Evolutionary conservation across 805 yeast species (phyloP), one percentile per base, ranked within the genome.

Genomic region (Ogataea glucozyma): DNA sequence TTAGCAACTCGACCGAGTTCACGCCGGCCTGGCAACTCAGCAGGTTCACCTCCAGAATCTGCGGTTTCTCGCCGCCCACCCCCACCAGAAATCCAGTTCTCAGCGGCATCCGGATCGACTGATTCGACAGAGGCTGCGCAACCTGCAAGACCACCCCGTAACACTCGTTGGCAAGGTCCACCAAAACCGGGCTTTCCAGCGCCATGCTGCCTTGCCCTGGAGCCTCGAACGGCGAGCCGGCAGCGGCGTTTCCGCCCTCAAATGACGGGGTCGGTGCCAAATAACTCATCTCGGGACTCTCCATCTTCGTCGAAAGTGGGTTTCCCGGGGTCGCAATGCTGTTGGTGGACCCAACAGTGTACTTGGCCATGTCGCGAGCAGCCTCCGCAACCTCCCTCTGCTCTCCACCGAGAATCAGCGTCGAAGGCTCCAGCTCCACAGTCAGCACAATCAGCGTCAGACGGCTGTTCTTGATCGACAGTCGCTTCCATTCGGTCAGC

Each of bases 1-100:
- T 76, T 69, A 86, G 66, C 19, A 85, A 61, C 6, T 71, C 73
- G 14, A 70, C 71, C 2, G 79, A 70, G 42, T 78, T 73, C 62
- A 85, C 77, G 30, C 79, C 79, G 27, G 79, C 77, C 13, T 89
- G 88, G 54, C 91, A 85, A 56, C 89, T 85, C 50, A 86, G 62
- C 23, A 86, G 65, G 49, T 80, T 83, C 6, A 83, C 76, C 53
- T 85, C 93, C 47, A 80, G 74, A 4, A 75, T 34, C 26, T 44
- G 44, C 17, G 41, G 43, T 3, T 51, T 23, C 21, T 9, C 38
- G 12, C 4, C 30, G 22, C 14, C 53, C 11, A 43, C 51, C 29
- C 75, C 80, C 6, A 83, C 54, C 41, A 86, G 60, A 46, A 80
- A 85, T 0, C 93, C 93, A 1, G 87, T 79, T 48, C 79, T 78